Evolutionary conservation across 495 filamentous ascomycete genomes (phyloP).

Genomic region (Rostrohypoxylon terebratum): DNA sequence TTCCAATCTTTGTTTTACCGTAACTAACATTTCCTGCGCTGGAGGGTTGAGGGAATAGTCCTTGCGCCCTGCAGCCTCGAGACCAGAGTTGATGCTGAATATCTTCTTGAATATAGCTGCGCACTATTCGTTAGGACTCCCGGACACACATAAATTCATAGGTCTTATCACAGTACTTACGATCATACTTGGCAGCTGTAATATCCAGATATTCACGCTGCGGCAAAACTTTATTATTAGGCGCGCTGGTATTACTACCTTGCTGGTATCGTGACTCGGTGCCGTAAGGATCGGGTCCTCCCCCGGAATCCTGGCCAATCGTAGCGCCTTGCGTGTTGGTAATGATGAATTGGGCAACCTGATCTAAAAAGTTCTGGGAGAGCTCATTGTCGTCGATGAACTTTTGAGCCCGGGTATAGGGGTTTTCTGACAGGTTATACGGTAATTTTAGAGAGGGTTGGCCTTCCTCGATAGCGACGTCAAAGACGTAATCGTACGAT

Average conservation of each 20-base stretch:
- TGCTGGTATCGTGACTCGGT: conserved; percentile 82
- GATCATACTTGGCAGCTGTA: conserved; percentile 58
- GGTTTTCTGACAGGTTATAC: conserved; percentile 92
- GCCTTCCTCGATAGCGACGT: conserved; percentile 97
- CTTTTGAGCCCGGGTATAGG: conserved; percentile 89
- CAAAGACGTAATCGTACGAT: conserved; percentile 98
- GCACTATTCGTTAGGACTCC: conserved; percentile 52
- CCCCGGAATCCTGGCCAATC: conserved; percentile 66
- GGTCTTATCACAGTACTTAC: conserved; percentile 37
- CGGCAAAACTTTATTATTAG: conserved; percentile 74
- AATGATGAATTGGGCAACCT: conserved; percentile 93
- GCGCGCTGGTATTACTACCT: conserved; percentile 57
- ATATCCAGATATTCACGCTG: conserved; percentile 87
- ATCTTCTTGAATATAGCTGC: conserved; percentile 79
- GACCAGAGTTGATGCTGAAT: conserved; percentile 73
- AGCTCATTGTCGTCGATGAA: conserved; percentile 94
- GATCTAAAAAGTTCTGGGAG: conserved; percentile 88
- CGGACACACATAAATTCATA: neutral
- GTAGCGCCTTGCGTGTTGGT: conserved; percentile 88
- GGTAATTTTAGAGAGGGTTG: conserved; percentile 94
- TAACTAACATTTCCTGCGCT: conserved; percentile 69
- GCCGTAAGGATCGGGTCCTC: conserved; percentile 77
- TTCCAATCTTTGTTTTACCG: conserved; percentile 69
- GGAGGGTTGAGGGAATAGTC: conserved; percentile 77
- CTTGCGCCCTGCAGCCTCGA: conserved; percentile 76